A percentile compares a stretch with the other conserved stretches of the same genome.
Evolutionary conservation across 441 rosid species (phyloP).

Genomic region (Flueggea neowawraea): DNA sequence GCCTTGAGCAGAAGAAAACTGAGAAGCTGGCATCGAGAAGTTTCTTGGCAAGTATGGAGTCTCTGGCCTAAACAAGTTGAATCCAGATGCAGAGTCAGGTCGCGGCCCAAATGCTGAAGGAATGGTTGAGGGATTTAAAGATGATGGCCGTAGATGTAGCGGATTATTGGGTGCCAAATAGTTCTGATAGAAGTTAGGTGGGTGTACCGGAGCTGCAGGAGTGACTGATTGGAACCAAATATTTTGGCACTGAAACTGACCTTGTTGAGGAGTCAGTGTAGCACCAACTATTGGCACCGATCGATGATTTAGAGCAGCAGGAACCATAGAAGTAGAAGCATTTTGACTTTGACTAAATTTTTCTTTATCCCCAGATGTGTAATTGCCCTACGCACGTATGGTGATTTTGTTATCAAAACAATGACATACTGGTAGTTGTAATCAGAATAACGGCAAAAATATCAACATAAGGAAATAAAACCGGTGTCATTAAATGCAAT

Average conservation of each 20-base stretch:
- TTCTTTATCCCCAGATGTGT: slow-evolving; percentile 38
- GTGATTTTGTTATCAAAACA: too few relatives aligned
- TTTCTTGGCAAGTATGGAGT: slow-evolving; percentile 42
- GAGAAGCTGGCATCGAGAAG: slow-evolving; percentile 32
- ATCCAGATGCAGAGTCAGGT: slow-evolving; percentile 30
- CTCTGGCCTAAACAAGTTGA: slow-evolving; percentile 12
- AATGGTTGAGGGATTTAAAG: slow-evolving; percentile 29
- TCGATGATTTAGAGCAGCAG: slow-evolving; percentile 27
- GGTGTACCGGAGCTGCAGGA: slow-evolving; percentile 29
- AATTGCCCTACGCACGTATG: slow-evolving; percentile 41
- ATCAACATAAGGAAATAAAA: too few relatives aligned
- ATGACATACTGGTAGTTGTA: too few relatives aligned
- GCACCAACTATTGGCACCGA: slow-evolving; percentile 25
- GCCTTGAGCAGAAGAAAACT: slow-evolving; percentile 34
- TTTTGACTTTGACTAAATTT: slow-evolving; percentile 24
- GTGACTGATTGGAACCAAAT: slow-evolving; percentile 33
- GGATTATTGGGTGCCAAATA: slow-evolving; percentile 36
- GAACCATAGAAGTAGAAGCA: slow-evolving; percentile 13
- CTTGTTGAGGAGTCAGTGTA: slow-evolving; percentile 38
- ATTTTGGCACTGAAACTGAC: slow-evolving; percentile 47
- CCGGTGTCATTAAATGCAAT: neutral
- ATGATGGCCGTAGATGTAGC: slow-evolving; percentile 24
- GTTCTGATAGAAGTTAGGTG: slow-evolving; percentile 29
- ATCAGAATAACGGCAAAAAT: too few relatives aligned
- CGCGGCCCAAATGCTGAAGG: slow-evolving; percentile 50